Percentiles rank a stretch among this genome's conserved stretches.
phyloP scores from a whole-genome alignment of 2,329 filamentous ascomycete genomes.

The Clonostachys byssicola region DNA sequence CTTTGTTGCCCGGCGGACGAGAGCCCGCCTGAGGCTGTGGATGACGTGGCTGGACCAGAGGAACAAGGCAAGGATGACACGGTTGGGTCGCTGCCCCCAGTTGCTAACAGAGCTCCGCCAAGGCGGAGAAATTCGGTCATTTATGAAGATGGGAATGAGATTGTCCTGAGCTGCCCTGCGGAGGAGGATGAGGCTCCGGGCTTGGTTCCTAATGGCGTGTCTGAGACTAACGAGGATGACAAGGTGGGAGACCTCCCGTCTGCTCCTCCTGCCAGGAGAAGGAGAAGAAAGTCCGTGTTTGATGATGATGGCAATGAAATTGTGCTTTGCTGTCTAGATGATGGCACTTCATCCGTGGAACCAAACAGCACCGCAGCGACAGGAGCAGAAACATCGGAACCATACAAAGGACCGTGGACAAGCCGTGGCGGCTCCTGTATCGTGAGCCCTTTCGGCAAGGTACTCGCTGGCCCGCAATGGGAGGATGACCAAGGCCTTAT shows the following conservation, averaged over 20 bases:
- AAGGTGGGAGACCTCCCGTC: too few relatives aligned
- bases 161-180: background rate
- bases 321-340: constrained; percentile 28
- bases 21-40: constrained; percentile 1
- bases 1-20: constrained; percentile 24
- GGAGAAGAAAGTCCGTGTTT: constrained; percentile 35
- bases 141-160: constrained; percentile 4
- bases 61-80: background rate
- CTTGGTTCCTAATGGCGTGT: background rate
- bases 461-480: constrained; percentile 79
- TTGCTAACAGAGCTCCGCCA: too few relatives aligned
- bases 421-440: constrained; percentile 81
- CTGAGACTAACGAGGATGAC: constrained; percentile 1
- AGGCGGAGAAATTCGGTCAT: too few relatives aligned
- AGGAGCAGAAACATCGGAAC: constrained; percentile 16
- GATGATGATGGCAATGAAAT: constrained; percentile 54
- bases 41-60: too few relatives aligned
- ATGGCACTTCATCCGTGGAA: background rate
- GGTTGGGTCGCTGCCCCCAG: background rate
- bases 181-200: background rate
- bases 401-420: constrained; percentile 33
- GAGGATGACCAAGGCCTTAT: constrained; percentile 68
- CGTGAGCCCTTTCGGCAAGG: constrained; percentile 73
- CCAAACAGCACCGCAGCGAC: constrained; percentile 1
- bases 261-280: background rate